These are phyloP conservation scores for Ogataea angusta DNA, from an alignment of 805 yeast genomes.

Conservation along the genomic window DNA sequence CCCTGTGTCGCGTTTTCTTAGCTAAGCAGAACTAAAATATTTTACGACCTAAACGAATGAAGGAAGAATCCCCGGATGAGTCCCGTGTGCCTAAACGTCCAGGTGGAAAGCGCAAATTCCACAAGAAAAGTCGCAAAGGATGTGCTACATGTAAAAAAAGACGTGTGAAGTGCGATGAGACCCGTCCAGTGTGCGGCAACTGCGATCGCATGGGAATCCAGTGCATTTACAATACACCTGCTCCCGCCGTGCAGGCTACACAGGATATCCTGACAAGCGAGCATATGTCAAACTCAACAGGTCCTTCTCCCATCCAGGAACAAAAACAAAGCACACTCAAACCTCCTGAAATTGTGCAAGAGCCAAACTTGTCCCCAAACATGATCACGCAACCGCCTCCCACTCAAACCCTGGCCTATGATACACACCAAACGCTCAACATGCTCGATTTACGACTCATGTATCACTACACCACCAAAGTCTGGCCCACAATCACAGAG, in stretches of 20 bases:
- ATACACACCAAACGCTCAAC: slow-evolving; percentile 43
- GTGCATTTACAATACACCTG: slow-evolving; percentile 53
- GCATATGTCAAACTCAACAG: too few species aligned
- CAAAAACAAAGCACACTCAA: background rate
- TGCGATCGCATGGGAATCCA: slow-evolving; percentile 76
- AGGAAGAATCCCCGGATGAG: slow-evolving; percentile 1
- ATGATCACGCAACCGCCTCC: slow-evolving; percentile 30
- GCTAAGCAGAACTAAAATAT: slow-evolving; percentile 6
- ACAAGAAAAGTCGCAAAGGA: slow-evolving; percentile 84
- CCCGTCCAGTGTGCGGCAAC: slow-evolving; percentile 72
- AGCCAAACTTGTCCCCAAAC: slow-evolving; percentile 30
- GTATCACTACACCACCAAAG: slow-evolving; percentile 83
- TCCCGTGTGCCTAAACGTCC: slow-evolving; percentile 31
- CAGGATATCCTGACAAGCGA: too few species aligned
- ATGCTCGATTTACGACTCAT: slow-evolving; percentile 76
- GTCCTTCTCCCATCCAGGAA: background rate
- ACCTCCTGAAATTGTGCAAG: slow-evolving; percentile 10
- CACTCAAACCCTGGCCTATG: slow-evolving; percentile 17
- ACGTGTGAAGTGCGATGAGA: slow-evolving; percentile 91
- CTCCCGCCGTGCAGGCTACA: background rate
- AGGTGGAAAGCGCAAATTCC: slow-evolving; percentile 80
- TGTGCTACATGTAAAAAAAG: slow-evolving; percentile 87
- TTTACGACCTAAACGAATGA: slow-evolving; percentile 11
- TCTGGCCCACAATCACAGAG: slow-evolving; percentile 81
- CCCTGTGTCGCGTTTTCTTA: background rate